Base-by-base conservation (phyloP, 2,329 filamentous ascomycete species). In the Penicillium sclerotiorum region DNA sequence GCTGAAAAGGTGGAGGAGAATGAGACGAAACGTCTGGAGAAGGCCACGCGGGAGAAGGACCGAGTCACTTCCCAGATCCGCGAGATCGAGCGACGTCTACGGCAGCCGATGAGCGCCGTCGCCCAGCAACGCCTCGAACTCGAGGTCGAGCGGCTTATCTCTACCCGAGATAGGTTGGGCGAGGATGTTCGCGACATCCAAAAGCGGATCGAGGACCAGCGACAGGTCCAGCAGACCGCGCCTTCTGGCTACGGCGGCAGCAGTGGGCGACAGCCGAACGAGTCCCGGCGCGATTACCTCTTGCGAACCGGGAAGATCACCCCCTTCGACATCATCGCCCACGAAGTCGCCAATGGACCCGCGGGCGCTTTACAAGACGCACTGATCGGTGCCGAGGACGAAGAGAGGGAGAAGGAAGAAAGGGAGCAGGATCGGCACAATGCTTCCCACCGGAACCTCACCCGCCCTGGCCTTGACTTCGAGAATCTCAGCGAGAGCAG, bases 301-400 rank as follows among this genome's bases (percentile, higher is more conserved):
- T 94, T 99, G 41, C 85, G 94, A 22, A 99, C 93, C 0, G 94
- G 94, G 53, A 97, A 97, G 73, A 97, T 99, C 59, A 99, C 94
- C 0, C 94, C 94, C 0, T 99, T 99, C 64, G 89, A 91, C 7
- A 89, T 87, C 56, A 82, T 95, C 60, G 84, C 84, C 21, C 80
- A 83, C 12, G 79, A 85, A 1, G 78, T 63, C 20, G 64, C 78
- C 3, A 77, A 82, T 22, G 83, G 81, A 3, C 78, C 85, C 2
- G 79, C 86, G 37, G 87, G 87, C 2, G 86, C 86, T 52, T 76
- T 96, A 13, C 87, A 88, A 9, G 86, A 92, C 63, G 87, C 86
- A 2, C 81, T 96, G 50, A 75, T 92, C 12, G 89, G 95, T 66
- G 90, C 89, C 0, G 91, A 96, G 65, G 87, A 90, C 49, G 88